Base-by-base conservation (phyloP, 495 filamentous ascomycete genomes). In the Cercophora sp. region DNA sequence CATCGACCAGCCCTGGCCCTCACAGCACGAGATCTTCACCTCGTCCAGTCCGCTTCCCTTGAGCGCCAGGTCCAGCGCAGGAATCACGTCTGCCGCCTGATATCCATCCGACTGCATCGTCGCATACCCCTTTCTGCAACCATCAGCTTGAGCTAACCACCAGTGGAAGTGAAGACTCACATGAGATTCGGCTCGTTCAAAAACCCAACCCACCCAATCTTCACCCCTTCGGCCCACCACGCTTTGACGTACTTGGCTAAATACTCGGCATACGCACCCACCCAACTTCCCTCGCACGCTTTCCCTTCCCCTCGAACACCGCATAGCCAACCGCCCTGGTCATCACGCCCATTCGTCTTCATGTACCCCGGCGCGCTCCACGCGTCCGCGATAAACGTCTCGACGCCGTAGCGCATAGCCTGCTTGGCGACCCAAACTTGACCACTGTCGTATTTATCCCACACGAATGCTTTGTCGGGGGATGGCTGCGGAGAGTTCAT, bases 321-420 rank as follows among this genome's bases (percentile, higher is more conserved):
- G 63, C 80, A 82, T 31, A 78, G 57, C 52, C 74, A 79, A 20
- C 71, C 71, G 31, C 74, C 67, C 31, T 68, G 66, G 41, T 54
- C 52, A 27, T 74, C 63, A 15, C 65, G 57, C 10, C 66, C 66
- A 54, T 75, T 79, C 2, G 77, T 81, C 60, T 82, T 83, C 79
- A 83, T 81, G 62, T 73, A 83, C 0, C 72, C 77, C 0, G 77
- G 77, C 0, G 78, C 79, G 35, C 67, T 72, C 79, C 79, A 82
- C 0, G 80, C 79, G 63, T 84, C 63, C 0, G 65, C 77, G 56
- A 81, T 81, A 35, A 79, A 66, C 1, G 59, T 67, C 23, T 60
- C 66, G 1, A 76, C 71, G 2, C 74, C 73, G 35, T 72, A 69
- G 16, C 70, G 59, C 15, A 70, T 66, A 4, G 78, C 78, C 60